Base-by-base conservation (phyloP, 1,284 basidiomycete genomes). In the Inonotus obliquus region DNA sequence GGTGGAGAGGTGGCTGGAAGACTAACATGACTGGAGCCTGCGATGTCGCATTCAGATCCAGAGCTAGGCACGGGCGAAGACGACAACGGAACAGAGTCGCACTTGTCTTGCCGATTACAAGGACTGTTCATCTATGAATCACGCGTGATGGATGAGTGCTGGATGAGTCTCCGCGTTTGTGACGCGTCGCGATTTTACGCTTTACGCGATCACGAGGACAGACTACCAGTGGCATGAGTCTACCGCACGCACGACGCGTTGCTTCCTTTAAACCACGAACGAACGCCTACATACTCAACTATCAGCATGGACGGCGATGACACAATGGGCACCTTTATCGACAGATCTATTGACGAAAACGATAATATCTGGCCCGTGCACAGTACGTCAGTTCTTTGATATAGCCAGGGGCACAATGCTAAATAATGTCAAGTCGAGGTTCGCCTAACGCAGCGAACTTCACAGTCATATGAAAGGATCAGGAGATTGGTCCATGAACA, bases 401-500 rank as follows among this genome's bases (percentile, higher is more conserved):
- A 38, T 23, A 35, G 48, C n/a, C 48, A 39, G 19, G 2, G 54
- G 32, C 19, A 54, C 61, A 35, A 25, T 47, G 62, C 54, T 57
- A 39, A 54, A 62, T 53, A 32, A 47, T 47, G 57, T 59, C 11
- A 67, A 96, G 94, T 96, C 69, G 93, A 96, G 77, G 93, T 93
- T 4, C 84, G 93, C 51, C 77, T 94, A 27, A 78, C 81, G 45
- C 74, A 84, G 2, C 79, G 81, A 57, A 83, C 89, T 17, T 84
- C 86, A 11, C 79, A 87, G 27, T 83, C 89, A 4, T 86, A 87
- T 71, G 89, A 92, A 63, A 84, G 84, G 19, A 82, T 95, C 61
- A 78, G 86, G 54, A 79, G 77, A 54, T 77, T 82, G 47, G 86
- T 94, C 4, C 75, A 81, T 58, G 72, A 79, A 27, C 91, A 81